Base-by-base conservation (phyloP, 495 filamentous ascomycete species). In the Penicillium simplicissimum region DNA sequence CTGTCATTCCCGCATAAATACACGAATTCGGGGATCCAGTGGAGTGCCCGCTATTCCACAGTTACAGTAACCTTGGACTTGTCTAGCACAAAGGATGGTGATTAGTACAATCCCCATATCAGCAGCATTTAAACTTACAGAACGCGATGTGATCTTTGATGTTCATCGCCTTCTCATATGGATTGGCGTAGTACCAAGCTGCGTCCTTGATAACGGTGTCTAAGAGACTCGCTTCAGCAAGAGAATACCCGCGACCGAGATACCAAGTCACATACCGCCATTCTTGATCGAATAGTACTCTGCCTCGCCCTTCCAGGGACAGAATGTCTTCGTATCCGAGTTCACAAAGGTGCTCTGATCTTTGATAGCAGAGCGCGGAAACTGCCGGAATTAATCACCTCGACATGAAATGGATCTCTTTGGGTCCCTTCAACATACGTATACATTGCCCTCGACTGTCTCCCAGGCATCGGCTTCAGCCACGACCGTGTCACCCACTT, bases 401-500 rank as follows among this genome's bases (percentile, higher is more conserved):
- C 34, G 65, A 53, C 17, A 45, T 52, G 6, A 13, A 23, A 13
- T 8, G 45, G 2, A 13, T 52, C 13, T 10, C 6, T 36, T 7
- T 9, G 13, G n/a, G 8, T 33, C 31, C 11, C 8, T 1, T 55
- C 28, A 6, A 64, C 74, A 55, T 72, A 88, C 88, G 65, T 92
- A 91, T 64, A 91, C 78, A 69, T 90, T 92, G 55, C 87, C 87
- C 69, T 91, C 89, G 14, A 91, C 87, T 5, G 82, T 75, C 69
- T 88, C 84, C 74, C 84, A 91, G 19, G 73, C 72, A 23, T 86
- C 80, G 0, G 88, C 79, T 64, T 85, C 81, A 19, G 88, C 88
- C 55, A 91, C 75, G 45, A 82, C 69, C 37, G 74, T 77, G 63
- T 82, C 86, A 59, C 84, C 79, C 47, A 88, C 74, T 52, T 76